Percentiles rank a stretch among this genome's conserved stretches.
phyloP scores from a whole-genome alignment of 2,329 filamentous ascomycete genomes.

The Plenodomus biglobosus region DNA sequence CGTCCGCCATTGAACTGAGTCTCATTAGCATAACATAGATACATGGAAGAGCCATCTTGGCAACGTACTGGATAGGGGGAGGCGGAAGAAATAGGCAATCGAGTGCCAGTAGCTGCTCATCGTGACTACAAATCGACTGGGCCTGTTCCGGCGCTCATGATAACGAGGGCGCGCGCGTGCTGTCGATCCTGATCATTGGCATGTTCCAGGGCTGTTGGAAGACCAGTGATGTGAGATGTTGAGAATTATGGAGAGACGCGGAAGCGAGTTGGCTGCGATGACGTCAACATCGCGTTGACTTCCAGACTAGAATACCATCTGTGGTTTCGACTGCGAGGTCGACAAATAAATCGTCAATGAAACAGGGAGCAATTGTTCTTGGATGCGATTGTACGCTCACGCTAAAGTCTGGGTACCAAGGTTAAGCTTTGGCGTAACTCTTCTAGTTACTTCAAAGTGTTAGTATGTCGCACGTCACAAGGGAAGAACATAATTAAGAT shows the following conservation, averaged over 20 bases:
- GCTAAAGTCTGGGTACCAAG: too few relatives aligned
- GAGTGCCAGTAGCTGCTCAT: slow-evolving; percentile 38
- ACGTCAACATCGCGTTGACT: neutral
- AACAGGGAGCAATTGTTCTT: too few relatives aligned
- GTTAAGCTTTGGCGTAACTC: too few relatives aligned
- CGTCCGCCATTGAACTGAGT: slow-evolving; percentile 39
- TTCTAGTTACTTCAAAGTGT: too few relatives aligned
- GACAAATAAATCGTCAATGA: too few relatives aligned
- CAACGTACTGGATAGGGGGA: slow-evolving; percentile 22
- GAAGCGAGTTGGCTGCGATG: neutral
- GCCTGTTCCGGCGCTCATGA: slow-evolving; percentile 2
- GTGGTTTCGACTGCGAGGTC: too few relatives aligned
- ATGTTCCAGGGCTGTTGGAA: neutral
- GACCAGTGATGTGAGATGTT: neutral
- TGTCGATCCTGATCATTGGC: neutral
- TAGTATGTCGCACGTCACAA: too few relatives aligned
- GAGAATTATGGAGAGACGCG: neutral
- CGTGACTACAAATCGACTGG: slow-evolving; percentile 6
- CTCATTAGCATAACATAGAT: neutral
- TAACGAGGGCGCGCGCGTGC: slow-evolving; percentile 1
- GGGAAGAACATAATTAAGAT: too few relatives aligned
- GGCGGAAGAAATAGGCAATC: slow-evolving; percentile 41
- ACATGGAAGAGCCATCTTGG: slow-evolving; percentile 17
- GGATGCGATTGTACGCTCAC: too few relatives aligned
- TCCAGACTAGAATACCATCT: neutral